phyloP scores from a whole-genome alignment of 805 yeast species.

The Hemisphaericaspora nanyangensis region DNA sequence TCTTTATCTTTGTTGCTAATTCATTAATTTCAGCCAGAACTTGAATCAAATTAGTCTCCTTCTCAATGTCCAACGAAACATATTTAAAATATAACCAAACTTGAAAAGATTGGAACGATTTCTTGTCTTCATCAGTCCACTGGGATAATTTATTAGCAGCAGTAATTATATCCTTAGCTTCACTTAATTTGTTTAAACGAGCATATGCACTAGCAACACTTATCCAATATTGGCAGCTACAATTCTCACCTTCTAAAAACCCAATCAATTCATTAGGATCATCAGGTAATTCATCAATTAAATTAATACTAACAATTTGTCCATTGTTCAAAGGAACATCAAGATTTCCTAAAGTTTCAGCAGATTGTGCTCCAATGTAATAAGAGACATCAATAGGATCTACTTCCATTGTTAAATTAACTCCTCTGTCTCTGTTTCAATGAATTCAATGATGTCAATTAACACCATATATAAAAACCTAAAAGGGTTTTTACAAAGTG shows the following conservation, averaged over 20 bases:
- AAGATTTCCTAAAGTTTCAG: conserved; percentile 28
- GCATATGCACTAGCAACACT: conserved; percentile 80
- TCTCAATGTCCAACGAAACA: conserved; percentile 24
- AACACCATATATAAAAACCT: no score
- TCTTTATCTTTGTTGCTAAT: conserved; percentile 10
- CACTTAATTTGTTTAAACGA: conserved; percentile 51
- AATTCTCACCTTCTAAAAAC: conserved; percentile 75
- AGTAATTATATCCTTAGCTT: conserved; percentile 60
- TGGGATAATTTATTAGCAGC: conserved; percentile 49
- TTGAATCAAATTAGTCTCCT: conserved; percentile 18
- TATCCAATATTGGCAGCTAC: conserved; percentile 77
- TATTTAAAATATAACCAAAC: conserved; percentile 68
- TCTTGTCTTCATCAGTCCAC: conserved; percentile 38
- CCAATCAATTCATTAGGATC: conserved; percentile 81
- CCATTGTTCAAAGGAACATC: conserved; percentile 66
- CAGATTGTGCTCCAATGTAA: conserved; percentile 30
- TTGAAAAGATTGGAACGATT: conserved; percentile 56
- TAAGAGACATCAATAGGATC: conserved; percentile 25
- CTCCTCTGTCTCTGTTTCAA: no score
- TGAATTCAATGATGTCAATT: no score
- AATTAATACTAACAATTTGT: conserved; percentile 82
- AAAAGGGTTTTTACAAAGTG: no score
- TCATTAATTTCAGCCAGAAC: conserved; percentile 21
- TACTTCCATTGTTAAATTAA: no score
- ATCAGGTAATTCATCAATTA: conserved; percentile 73